Evolutionary conservation across 2,329 filamentous ascomycete genomes (phyloP).

Genomic region (Penicillium sp.): DNA sequence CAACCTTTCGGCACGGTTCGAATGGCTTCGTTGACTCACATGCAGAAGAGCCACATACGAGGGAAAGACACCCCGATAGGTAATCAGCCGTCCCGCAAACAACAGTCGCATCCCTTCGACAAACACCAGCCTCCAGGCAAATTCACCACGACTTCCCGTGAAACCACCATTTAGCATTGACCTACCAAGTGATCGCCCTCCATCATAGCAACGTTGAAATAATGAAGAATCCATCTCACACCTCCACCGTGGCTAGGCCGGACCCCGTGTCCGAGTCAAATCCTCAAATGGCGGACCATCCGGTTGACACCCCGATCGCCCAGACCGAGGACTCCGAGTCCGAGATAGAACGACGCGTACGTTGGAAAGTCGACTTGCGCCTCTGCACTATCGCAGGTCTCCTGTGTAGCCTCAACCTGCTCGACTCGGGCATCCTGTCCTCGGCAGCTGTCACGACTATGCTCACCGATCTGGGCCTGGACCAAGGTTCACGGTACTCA

Average conservation of each 20-base stretch:
- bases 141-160: neutral
- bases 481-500: constrained; percentile 65
- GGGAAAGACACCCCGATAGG: neutral
- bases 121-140: neutral
- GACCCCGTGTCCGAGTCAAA: neutral
- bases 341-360: constrained; percentile 51
- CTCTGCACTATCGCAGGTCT: constrained; percentile 71
- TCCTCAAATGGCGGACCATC: neutral
- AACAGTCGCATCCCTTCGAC: neutral
- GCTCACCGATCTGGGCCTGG: constrained; percentile 62
- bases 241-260: neutral
- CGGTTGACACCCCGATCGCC: neutral
- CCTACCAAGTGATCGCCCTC: neutral
- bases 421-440: constrained; percentile 70
- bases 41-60: neutral
- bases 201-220: too few relatives aligned
- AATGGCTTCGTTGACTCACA: constrained; percentile 2
- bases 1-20: constrained; percentile 3
- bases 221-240: too few relatives aligned
- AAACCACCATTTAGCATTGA: neutral
- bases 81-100: neutral
- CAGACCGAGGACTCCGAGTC: constrained; percentile 3
- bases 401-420: constrained; percentile 68
- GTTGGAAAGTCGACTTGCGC: constrained; percentile 66
- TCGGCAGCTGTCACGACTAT: constrained; percentile 71